Evolutionary conservation across 2,329 filamentous ascomycete genomes (phyloP), one percentile per base, ranked within the genome.

Genomic region (Fusarium anguioides): DNA sequence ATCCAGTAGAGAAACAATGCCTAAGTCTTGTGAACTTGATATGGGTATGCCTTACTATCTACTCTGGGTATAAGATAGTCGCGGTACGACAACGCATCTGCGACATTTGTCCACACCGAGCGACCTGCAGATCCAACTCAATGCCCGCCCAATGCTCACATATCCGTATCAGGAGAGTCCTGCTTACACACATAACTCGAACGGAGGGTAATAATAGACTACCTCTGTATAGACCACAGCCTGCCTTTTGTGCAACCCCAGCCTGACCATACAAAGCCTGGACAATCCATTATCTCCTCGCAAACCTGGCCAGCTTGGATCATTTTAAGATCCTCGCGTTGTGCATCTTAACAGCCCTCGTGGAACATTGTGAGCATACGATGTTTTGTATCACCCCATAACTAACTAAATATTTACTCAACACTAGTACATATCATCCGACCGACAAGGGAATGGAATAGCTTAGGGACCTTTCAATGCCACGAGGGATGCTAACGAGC

Each of bases 41-140:
- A 37, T 37, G n/a, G n/a, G n/a, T n/a, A n/a, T n/a, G n/a, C n/a
- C n/a, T n/a, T n/a, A n/a, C n/a, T n/a, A 40, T 29, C 23, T 18
- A 56, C 48, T 53, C 56, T 60, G 52, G 49, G 27, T 55, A 60
- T 56, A 29, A 18, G 12, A 26, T 20, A 40, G 37, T 44, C 52
- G 53, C 49, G 55, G 45, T 47, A 59, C 27, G 37, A 49, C 66
- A 58, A 70, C 51, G 40, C 68, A 52, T 51, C 59, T 59, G 36
- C 39, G 44, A 55, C 39, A 45, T 39, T 18, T 26, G 20, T 46
- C 50, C 60, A 58, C 60, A 58, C 60, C 59, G 48, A 58, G 64
- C 66, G 54, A 57, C 52, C 55, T 69, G 68, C 66, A 71, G 58
- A 51, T 56, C 33, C 37, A 44, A 41, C 41, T 41, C n/a, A 24